phyloP scores from a whole-genome alignment of 2,329 filamentous ascomycete genomes.

The Keithomyces neogunnii region DNA sequence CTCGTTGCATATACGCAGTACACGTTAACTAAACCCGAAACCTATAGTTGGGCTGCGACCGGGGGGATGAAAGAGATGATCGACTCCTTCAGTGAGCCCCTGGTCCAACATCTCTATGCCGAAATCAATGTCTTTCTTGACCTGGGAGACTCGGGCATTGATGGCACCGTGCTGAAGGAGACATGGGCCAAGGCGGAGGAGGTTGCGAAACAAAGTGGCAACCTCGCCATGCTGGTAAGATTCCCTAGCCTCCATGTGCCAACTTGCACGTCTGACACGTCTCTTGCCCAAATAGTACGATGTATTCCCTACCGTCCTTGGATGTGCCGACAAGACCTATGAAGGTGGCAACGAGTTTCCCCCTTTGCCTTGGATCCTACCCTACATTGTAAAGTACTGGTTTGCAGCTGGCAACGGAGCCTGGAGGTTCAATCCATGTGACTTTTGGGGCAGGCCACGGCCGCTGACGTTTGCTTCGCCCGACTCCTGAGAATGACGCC shows the following conservation, averaged over 20 bases:
- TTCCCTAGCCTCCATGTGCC: neutral
- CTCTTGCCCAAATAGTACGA: slow-evolving; percentile 7
- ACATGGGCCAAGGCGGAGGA: slow-evolving; percentile 11
- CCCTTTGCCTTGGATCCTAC: slow-evolving; percentile 11
- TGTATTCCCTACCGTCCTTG: slow-evolving; percentile 15
- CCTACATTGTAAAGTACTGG: slow-evolving; percentile 16
- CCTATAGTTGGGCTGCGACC: slow-evolving; percentile 15
- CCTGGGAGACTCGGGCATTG: slow-evolving; percentile 10
- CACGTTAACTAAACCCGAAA: slow-evolving; percentile 10
- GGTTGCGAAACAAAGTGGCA: slow-evolving; percentile 10
- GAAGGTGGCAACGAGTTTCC: slow-evolving; percentile 16
- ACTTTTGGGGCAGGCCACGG: slow-evolving; percentile 16
- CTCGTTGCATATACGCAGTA: slow-evolving; percentile 17
- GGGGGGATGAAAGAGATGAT: slow-evolving; percentile 17
- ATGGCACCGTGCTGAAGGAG: slow-evolving; percentile 10
- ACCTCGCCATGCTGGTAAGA: slow-evolving; percentile 10
- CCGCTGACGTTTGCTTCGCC: slow-evolving; percentile 11
- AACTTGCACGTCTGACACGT: neutral
- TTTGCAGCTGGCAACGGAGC: slow-evolving; percentile 15
- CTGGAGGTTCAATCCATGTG: slow-evolving; percentile 20
- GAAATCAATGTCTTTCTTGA: slow-evolving; percentile 19
- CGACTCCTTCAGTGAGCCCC: slow-evolving; percentile 13
- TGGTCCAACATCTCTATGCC: slow-evolving; percentile 18
- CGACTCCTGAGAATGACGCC: neutral
- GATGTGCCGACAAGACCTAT: slow-evolving; percentile 16